Base-by-base conservation (phyloP, 2,329 filamentous ascomycete genomes). In the Aspergillus calidoustus region DNA sequence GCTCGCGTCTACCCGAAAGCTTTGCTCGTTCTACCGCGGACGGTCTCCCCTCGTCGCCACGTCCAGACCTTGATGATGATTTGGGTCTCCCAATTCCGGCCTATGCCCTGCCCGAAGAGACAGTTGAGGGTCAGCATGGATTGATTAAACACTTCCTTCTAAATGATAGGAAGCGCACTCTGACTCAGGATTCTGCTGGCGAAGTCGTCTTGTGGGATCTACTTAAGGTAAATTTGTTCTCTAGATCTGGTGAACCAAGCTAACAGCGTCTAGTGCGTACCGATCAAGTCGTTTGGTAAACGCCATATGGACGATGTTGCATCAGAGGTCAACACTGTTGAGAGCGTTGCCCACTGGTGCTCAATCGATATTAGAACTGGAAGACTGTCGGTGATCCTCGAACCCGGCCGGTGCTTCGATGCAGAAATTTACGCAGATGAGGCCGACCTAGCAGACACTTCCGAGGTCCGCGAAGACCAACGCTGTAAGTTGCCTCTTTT, bases 341-440 rank as follows among this genome's bases (percentile, higher is more conserved):
- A 97, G 74, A 93, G 89, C 34, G 92, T 98, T 44, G 91, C 94
- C 4, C 94, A 96, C 57, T 99, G 95, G 95, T 99, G 95, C 74
- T 92, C 92, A 1, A 91, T 98, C 57, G 93, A 99, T 72, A 93
- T 94, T 22, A 90, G 94, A 69, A 98, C 94, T 4, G 95, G 95
- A 41, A 92, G 91, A 64, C 82, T 99, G 59, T 94, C 93, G 2
- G 94, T 97, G 3, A 89, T 96, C 19, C 78, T 99, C 19, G 95
- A 99, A 73, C 92, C 93, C 46, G 96, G 95, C 71, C 96, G 96
- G 69, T 97, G 93, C 75, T 99, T 99, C 69, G 95, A 99, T 77
- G 95, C 93, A 17, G 95, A 99, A 73, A 91, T 97, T 77, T 99
- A 99, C 74, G 94, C 93, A 1, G 95, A 99, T 74, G 93, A 98